Conservation (phyloP, 148 eudicot species). For the Vaccinium corymbosum region DNA sequence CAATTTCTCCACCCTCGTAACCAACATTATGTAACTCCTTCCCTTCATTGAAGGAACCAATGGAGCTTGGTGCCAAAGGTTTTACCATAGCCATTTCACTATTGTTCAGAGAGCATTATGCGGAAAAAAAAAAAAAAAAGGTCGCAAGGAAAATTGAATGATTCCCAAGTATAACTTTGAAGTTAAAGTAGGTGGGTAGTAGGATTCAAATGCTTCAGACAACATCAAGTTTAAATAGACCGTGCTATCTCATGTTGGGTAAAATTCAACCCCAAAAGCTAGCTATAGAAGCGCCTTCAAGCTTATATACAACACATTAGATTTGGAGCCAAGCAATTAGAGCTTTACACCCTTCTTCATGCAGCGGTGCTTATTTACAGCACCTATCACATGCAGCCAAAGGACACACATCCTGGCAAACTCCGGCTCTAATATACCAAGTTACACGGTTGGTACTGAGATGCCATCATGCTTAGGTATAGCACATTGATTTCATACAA, state of each 20-base stretch:
- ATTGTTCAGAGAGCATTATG: not conserved
- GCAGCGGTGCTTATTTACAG: too few relatives aligned
- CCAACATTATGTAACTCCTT: not conserved
- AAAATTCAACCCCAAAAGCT: not conserved
- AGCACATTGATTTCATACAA: not conserved
- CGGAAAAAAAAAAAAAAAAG: not conserved
- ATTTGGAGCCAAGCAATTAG: too few relatives aligned
- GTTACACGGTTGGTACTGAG: not conserved
- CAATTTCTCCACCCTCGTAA: not conserved
- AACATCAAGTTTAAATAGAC: not conserved
- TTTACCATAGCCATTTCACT: not conserved
- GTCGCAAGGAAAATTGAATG: not conserved
- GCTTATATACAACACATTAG: too few relatives aligned
- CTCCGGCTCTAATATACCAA: too few relatives aligned
- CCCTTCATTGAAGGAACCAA: not conserved
- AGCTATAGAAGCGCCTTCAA: not conserved
- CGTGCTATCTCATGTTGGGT: not conserved
- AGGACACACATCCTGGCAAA: too few relatives aligned
- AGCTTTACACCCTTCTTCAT: too few relatives aligned
- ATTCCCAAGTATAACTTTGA: not conserved
- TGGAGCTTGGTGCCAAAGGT: not conserved
- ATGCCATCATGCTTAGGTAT: not conserved
- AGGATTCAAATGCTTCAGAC: not conserved
- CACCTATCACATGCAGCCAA: too few relatives aligned
- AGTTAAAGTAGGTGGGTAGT: not conserved